Conservation (phyloP, 1,284 basidiomycete species). For the Phlebopus sp. region DNA sequence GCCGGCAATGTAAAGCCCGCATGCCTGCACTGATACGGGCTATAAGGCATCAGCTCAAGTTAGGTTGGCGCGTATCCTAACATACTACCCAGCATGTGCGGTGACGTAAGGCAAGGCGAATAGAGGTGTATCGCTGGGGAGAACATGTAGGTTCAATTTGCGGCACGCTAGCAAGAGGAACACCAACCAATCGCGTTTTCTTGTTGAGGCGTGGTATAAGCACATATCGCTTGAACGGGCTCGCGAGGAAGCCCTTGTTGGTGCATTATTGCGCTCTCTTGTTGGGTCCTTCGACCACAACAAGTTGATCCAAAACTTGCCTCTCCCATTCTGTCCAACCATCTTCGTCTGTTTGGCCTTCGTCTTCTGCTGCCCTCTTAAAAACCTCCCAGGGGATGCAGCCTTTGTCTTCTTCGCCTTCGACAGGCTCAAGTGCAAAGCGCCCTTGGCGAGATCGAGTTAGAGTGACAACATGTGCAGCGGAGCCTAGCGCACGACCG, state of each 20-base stretch:
- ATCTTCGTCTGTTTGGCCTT: slow-evolving; percentile 54
- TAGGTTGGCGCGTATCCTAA: no score
- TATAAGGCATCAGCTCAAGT: no score
- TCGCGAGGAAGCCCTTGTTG: background rate
- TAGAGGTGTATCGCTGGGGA: no score
- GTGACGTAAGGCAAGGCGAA: no score
- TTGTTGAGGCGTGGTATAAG: no score
- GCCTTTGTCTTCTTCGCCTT: slow-evolving; percentile 30
- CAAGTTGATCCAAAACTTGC: slow-evolving; percentile 60
- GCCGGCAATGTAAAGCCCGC: no score
- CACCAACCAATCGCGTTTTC: no score
- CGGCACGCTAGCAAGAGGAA: no score
- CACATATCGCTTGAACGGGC: no score
- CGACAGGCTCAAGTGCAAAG: slow-evolving; percentile 56
- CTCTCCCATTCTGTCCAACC: slow-evolving; percentile 73
- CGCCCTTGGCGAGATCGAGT: slow-evolving; percentile 83
- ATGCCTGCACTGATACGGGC: no score
- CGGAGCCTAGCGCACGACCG: slow-evolving; percentile 76
- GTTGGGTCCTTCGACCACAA: slow-evolving; percentile 44
- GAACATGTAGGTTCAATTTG: no score
- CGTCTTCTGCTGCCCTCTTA: slow-evolving; percentile 55
- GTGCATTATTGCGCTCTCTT: slow-evolving; percentile 1
- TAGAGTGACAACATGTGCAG: slow-evolving; percentile 89
- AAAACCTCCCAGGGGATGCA: slow-evolving; percentile 85
- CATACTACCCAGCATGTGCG: no score